Percentiles rank a stretch among this genome's conserved stretches.
These are phyloP conservation scores for Akanthomyces muscarius DNA, from an alignment of 2,329 filamentous ascomycete species.

Conservation along the genomic window DNA sequence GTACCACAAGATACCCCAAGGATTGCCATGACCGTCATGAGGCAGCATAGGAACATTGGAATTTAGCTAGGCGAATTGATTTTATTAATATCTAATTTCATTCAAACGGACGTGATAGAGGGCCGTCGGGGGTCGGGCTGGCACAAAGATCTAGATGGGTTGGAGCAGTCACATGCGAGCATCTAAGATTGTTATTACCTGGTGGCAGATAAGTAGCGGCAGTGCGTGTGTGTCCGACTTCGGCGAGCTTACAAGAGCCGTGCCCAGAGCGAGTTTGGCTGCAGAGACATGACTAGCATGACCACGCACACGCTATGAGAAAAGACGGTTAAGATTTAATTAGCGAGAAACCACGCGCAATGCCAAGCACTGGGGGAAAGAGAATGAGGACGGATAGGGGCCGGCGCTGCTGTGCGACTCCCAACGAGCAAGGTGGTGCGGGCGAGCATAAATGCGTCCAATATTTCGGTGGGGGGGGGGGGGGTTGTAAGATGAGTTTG, in stretches of 20 bases:
- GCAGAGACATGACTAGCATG: conserved; percentile 7
- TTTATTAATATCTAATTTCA: not conserved
- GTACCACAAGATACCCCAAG: conserved; percentile 17
- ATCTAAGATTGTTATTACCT: not conserved
- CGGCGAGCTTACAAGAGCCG: not conserved
- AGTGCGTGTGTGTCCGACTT: conserved; percentile 1
- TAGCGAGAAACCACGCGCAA: not conserved
- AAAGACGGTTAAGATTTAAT: not conserved
- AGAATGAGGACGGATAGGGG: not conserved
- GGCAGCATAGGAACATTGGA: conserved; percentile 15
- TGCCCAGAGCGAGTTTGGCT: not conserved
- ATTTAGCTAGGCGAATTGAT: conserved; percentile 15
- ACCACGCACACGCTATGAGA: not conserved
- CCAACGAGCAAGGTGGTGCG: not conserved
- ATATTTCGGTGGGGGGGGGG: no score
- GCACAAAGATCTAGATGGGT: not conserved
- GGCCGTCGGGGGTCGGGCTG: not conserved
- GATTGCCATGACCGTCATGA: conserved; percentile 20
- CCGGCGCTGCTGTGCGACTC: not conserved
- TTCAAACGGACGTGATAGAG: no score
- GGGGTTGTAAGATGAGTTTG: not conserved
- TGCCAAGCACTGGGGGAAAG: not conserved
- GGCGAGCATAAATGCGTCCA: not conserved
- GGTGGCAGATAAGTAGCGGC: no score
- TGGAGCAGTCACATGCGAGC: not conserved